phyloP scores from a whole-genome alignment of 352 stramenopile genomes.

The Phytopythium litorale region DNA sequence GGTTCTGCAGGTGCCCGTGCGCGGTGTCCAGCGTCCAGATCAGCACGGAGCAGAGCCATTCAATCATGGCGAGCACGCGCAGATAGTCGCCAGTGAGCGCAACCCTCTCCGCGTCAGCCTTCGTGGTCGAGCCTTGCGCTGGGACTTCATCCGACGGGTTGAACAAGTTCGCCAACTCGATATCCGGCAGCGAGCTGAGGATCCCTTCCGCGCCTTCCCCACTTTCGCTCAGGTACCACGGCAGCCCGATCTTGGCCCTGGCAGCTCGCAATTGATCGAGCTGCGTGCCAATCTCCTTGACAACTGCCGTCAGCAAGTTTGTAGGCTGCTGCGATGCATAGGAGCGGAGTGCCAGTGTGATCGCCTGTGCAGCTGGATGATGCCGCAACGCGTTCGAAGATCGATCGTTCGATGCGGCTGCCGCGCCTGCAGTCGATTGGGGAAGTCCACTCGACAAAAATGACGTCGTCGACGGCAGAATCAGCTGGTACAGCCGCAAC shows the following conservation, averaged over 20 bases:
- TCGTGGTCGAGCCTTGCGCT: slow-evolving; percentile 13
- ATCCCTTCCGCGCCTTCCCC: slow-evolving; percentile 53
- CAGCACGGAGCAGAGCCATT: slow-evolving; percentile 78
- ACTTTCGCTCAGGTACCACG: slow-evolving; percentile 39
- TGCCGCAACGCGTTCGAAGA: slow-evolving; percentile 44
- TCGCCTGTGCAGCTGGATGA: slow-evolving; percentile 85
- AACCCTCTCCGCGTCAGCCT: slow-evolving; percentile 30
- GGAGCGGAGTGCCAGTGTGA: slow-evolving; percentile 86
- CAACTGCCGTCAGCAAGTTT: slow-evolving; percentile 63
- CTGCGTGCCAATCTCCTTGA: slow-evolving; percentile 56
- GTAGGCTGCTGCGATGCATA: slow-evolving; percentile 88
- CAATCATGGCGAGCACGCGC: slow-evolving; percentile 54
- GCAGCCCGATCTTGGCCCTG: slow-evolving; percentile 35
- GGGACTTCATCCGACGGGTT: slow-evolving; percentile 6
- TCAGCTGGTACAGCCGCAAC: slow-evolving; percentile 86
- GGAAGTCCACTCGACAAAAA: slow-evolving; percentile 68
- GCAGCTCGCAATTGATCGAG: slow-evolving; percentile 41
- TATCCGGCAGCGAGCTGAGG: slow-evolving; percentile 55
- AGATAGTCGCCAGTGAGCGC: slow-evolving; percentile 59
- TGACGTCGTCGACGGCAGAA: slow-evolving; percentile 78
- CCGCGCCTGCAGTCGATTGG: slow-evolving; percentile 6
- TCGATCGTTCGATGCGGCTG: background rate
- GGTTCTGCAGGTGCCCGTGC: slow-evolving; percentile 67
- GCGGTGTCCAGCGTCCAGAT: slow-evolving; percentile 76
- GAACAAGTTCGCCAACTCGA: slow-evolving; percentile 47